Conservation (phyloP, 2,329 filamentous ascomycete species). For the Talaromyces piceae region DNA sequence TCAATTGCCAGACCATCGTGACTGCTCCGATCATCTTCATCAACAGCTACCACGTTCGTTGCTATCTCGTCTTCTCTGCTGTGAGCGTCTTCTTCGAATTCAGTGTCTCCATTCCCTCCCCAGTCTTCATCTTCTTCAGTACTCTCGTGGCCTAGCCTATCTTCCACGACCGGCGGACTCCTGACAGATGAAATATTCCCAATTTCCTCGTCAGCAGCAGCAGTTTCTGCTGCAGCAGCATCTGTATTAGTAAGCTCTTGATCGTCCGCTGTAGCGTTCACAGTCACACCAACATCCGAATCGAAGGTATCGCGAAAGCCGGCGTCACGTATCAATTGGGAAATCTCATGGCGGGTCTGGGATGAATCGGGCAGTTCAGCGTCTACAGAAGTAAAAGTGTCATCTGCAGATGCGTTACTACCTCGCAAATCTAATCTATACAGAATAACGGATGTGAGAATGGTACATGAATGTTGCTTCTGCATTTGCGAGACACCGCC, state of each 20-base stretch:
- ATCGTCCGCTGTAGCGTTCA: not conserved
- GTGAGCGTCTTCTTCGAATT: not conserved
- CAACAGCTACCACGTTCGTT: not conserved
- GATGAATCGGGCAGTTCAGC: constrained; percentile 19
- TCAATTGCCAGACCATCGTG: not conserved
- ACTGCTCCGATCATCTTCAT: not conserved
- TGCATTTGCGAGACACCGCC: no score
- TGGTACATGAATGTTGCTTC: not conserved
- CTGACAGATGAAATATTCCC: constrained; percentile 13
- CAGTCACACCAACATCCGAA: constrained; percentile 21
- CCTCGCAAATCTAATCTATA: constrained; percentile 4
- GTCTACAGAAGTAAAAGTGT: constrained; percentile 4
- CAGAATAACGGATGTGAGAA: not conserved
- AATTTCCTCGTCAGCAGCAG: not conserved
- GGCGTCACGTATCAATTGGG: constrained; percentile 41
- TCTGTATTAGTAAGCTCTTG: not conserved
- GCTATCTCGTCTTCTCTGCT: not conserved
- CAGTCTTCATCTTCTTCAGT: not conserved
- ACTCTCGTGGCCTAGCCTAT: not conserved
- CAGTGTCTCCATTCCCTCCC: not conserved
- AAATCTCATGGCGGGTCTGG: constrained; percentile 35
- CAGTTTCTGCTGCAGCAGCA: not conserved
- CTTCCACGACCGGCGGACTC: constrained; percentile 11
- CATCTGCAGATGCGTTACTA: constrained; percentile 8
- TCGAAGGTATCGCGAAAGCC: constrained; percentile 42